A percentile compares a stretch with the other conserved stretches of the same genome.
phyloP scores from a whole-genome alignment of 2,329 filamentous ascomycete species.

The Cryphonectria carpinicola region DNA sequence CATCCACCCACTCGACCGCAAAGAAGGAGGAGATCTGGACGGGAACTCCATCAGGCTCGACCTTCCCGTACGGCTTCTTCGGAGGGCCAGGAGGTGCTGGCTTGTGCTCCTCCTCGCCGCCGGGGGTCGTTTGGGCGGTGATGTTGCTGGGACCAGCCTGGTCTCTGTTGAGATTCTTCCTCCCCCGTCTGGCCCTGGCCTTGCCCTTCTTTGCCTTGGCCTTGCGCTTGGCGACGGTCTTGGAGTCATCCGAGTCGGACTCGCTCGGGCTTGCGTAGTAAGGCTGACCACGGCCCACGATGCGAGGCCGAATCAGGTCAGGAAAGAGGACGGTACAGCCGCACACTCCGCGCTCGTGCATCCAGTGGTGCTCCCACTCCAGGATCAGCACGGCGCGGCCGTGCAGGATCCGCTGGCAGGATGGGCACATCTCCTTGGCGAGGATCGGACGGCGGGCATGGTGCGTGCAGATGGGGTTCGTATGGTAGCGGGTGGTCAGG shows the following conservation, averaged over 20 bases:
- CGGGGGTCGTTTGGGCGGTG: too few relatives aligned
- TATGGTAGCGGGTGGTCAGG: conserved; percentile 42
- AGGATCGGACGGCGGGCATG: conserved; percentile 39
- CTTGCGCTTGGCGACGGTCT: neutral
- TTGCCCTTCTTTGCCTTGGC: neutral
- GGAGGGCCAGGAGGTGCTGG: neutral
- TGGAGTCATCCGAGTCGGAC: neutral
- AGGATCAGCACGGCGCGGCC: conserved; percentile 44
- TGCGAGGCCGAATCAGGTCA: conserved; percentile 39
- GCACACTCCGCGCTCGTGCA: conserved; percentile 50
- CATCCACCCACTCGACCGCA: conserved; percentile 45
- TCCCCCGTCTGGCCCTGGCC: neutral
- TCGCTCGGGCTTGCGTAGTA: neutral
- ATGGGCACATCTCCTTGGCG: conserved; percentile 41
- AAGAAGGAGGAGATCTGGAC: conserved; percentile 43
- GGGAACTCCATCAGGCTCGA: conserved; percentile 31
- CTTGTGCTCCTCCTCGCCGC: neutral
- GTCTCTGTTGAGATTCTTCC: neutral
- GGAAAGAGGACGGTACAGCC: conserved; percentile 45
- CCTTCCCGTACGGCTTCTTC: conserved; percentile 23
- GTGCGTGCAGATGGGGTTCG: conserved; percentile 41
- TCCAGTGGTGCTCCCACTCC: conserved; percentile 48
- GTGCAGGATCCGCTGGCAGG: conserved; percentile 45
- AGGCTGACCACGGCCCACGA: conserved; percentile 31
- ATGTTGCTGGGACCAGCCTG: neutral